Conservation (phyloP, 2,329 filamentous ascomycete species). For the Botryotinia narcissicola region DNA sequence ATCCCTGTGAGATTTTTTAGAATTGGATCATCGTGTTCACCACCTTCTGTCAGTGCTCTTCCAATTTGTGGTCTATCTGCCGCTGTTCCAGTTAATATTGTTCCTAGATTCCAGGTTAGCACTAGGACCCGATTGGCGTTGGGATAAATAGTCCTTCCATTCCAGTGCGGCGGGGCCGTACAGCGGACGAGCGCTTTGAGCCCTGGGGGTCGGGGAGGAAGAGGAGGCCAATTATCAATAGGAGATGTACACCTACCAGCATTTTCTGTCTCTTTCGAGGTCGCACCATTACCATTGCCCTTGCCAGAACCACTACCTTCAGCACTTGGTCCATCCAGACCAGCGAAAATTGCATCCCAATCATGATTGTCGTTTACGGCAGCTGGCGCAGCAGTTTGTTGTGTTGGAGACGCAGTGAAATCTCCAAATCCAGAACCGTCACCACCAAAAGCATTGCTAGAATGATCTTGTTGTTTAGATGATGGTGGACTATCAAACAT, state of each 20-base stretch:
- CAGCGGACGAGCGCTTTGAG: too few species aligned
- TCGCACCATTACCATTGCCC: constrained; percentile 30
- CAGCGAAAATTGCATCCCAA: constrained; percentile 93
- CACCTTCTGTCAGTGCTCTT: constrained; percentile 68
- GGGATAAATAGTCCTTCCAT: too few species aligned
- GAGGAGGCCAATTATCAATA: too few species aligned
- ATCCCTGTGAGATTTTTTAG: constrained; percentile 85
- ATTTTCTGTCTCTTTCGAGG: constrained; percentile 27
- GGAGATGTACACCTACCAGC: not conserved
- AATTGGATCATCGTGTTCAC: constrained; percentile 86
- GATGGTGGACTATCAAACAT: constrained; percentile 66
- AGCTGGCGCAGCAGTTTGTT: constrained; percentile 41
- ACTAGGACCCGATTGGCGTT: too few species aligned
- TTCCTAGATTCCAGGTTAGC: not conserved
- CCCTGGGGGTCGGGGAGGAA: too few species aligned
- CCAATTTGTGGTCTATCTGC: constrained; percentile 49
- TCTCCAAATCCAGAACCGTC: constrained; percentile 41
- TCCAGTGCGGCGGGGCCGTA: too few species aligned
- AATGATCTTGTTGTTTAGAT: constrained; percentile 35
- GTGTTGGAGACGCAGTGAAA: constrained; percentile 50
- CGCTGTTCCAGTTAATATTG: not conserved
- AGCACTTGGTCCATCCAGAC: constrained; percentile 58
- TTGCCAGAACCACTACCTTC: constrained; percentile 21
- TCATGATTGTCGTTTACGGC: constrained; percentile 61
- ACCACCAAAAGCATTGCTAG: constrained; percentile 33